Base-by-base conservation (phyloP, 306 rosid genomes). In the Sphenostylis stenocarpa region DNA sequence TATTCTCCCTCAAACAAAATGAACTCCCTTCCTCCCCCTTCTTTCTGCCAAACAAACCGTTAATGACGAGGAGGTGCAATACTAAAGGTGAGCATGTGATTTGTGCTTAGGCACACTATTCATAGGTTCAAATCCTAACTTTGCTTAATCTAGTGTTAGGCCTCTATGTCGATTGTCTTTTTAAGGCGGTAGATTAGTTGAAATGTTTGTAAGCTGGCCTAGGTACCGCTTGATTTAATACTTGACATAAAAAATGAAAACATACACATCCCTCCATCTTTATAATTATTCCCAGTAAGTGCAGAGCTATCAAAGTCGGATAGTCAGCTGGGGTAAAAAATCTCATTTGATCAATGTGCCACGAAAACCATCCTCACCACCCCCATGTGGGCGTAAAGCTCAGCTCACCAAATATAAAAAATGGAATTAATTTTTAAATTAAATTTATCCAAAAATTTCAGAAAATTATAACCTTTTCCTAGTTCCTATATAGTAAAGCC, bases 81-180 rank as follows among this genome's bases (percentile, higher is more conserved):
- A 57, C 14, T 57, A 20, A 29, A 39, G 77, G 70, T 44, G 57
- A 60, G 33, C 70, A 28, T 12, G 70, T 73, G 29, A 73, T 58
- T 43, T 21, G 33, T 28, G 78, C 9, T 43, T 73, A 24, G 68
- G 45, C 53, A 26, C 28, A 57, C 56, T 73, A 38, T 56, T 29
- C 53, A 7, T 38, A 36, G 23, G 36, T 23, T 34, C 49, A 52
- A 36, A 71, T 12, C 51, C 36, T 20, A 56, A 14, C 19, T 24
- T 31, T 23, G n/a, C 56, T 6, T 56, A 73, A 36, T 55, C n/a
- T 21, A 21, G 26, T 21, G 62, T 33, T 70, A 17, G 19, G 26
- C 45, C 62, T 4, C 47, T 70, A 10, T 4, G 62, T 52, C 15
- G 39, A n/a, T 73, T 21, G 55, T 38, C 43, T 8, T 12, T 33